phyloP scores from a whole-genome alignment of 2,329 filamentous ascomycete species.

The Cladosporium sphaerospermum region DNA sequence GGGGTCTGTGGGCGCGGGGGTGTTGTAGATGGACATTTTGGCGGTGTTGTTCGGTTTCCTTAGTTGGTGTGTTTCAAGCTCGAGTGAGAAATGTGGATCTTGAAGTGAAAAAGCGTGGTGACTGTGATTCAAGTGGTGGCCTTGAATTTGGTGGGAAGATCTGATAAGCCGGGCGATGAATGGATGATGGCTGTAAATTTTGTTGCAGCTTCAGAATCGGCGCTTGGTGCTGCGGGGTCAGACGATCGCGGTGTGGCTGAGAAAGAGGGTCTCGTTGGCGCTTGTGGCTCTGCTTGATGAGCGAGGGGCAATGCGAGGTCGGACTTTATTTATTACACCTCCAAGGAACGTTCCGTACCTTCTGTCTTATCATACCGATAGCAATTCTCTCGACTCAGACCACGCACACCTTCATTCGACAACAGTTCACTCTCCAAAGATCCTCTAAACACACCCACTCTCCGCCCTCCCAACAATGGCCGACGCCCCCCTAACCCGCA shows the following conservation, averaged over 20 bases:
- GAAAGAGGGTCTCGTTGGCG: background rate
- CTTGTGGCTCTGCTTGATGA: constrained; percentile 46
- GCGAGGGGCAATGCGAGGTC: constrained; percentile 23
- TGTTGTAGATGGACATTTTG: constrained; percentile 29
- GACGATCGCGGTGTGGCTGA: background rate
- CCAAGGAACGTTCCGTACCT: too few species aligned
- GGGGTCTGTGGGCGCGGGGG: constrained; percentile 20
- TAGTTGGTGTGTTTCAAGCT: constrained; percentile 21
- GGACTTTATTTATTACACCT: too few species aligned
- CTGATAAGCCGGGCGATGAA: background rate
- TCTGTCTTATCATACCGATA: too few species aligned
- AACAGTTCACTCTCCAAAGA: too few species aligned
- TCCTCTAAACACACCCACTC: too few species aligned
- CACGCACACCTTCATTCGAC: too few species aligned
- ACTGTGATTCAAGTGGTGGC: background rate
- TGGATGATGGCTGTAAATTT: background rate
- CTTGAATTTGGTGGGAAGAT: background rate
- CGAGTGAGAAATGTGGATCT: background rate
- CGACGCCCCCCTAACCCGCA: constrained; percentile 38
- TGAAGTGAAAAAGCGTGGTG: background rate
- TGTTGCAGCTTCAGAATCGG: background rate
- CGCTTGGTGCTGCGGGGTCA: constrained; percentile 5
- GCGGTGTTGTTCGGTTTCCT: constrained; percentile 21
- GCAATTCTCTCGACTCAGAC: too few species aligned
- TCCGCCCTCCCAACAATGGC: background rate